phyloP scores from a whole-genome alignment of 2,329 filamentous ascomycete genomes.

The Colletotrichum sp. region DNA sequence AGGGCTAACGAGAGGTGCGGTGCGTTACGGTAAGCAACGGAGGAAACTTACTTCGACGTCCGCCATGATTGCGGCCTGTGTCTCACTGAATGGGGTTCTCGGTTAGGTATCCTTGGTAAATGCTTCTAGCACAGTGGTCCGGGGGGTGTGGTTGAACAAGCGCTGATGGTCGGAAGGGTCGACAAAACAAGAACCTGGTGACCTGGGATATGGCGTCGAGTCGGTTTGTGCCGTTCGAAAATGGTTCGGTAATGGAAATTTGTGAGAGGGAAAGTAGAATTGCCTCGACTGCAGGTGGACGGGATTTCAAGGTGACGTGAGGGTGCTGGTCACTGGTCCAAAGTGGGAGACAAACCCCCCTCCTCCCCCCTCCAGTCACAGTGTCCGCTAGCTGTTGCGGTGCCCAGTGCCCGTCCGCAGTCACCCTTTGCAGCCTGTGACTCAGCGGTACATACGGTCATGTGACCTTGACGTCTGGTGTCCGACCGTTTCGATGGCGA shows the following conservation, averaged over 20 bases:
- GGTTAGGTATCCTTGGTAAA: constrained; percentile 20
- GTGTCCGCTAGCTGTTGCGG: neutral
- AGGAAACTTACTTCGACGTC: constrained; percentile 36
- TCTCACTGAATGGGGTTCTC: constrained; percentile 18
- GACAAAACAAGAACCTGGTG: neutral
- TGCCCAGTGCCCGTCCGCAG: neutral
- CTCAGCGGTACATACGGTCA: neutral
- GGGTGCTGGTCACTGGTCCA: neutral
- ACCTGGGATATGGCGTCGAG: neutral
- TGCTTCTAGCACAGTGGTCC: neutral
- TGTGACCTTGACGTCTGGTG: neutral
- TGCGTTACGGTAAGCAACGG: constrained; percentile 12
- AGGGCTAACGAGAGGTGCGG: constrained; percentile 20
- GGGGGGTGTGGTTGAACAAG: neutral
- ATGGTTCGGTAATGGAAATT: constrained; percentile 8
- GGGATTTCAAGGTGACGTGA: constrained; percentile 20
- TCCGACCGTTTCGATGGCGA: neutral
- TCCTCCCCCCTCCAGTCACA: neutral
- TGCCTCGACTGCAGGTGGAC: neutral
- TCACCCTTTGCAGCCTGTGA: neutral
- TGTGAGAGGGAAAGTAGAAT: constrained; percentile 6
- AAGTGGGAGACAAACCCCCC: neutral
- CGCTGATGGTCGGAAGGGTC: neutral
- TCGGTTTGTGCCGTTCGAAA: neutral
- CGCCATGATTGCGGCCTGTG: constrained; percentile 30